Evolutionary conservation across 2,329 filamentous ascomycete genomes (phyloP).

Genomic region (Mariannaea sp.): DNA sequence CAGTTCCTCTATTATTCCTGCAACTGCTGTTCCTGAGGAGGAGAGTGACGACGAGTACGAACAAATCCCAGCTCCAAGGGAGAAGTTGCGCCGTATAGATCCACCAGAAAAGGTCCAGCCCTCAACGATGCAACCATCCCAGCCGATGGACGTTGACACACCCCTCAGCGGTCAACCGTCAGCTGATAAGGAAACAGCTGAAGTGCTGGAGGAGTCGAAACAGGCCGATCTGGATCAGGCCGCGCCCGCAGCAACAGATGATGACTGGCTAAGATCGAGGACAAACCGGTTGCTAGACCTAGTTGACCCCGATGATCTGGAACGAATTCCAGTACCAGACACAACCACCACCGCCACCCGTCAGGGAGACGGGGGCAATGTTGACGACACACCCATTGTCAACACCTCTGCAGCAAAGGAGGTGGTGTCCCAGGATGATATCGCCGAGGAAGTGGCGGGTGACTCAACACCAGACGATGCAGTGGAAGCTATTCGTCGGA

Average conservation of each 20-base stretch:
- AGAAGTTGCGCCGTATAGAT: slow-evolving; percentile 49
- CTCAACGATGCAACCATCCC: slow-evolving; percentile 24
- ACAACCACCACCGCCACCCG: slow-evolving; percentile 19
- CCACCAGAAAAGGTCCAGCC: slow-evolving; percentile 32
- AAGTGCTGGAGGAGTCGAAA: slow-evolving; percentile 32
- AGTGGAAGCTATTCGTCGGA: slow-evolving; percentile 63
- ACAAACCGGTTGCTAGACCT: slow-evolving; percentile 87
- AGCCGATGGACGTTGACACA: slow-evolving; percentile 27
- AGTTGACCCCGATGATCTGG: slow-evolving; percentile 71
- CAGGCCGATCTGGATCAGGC: slow-evolving; percentile 31
- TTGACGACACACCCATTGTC: slow-evolving; percentile 22
- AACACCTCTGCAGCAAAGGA: slow-evolving; percentile 23
- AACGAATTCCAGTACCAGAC: slow-evolving; percentile 30
- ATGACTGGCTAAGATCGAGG: slow-evolving; percentile 88
- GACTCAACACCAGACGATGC: slow-evolving; percentile 37
- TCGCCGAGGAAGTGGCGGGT: slow-evolving; percentile 34
- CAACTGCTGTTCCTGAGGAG: slow-evolving; percentile 52
- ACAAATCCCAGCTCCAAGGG: slow-evolving; percentile 59
- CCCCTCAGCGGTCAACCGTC: slow-evolving; percentile 15
- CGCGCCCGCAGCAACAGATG: slow-evolving; percentile 65
- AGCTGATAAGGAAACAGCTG: slow-evolving; percentile 27
- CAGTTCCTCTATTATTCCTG: slow-evolving; percentile 27
- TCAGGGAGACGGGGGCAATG: slow-evolving; percentile 25
- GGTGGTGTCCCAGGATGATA: slow-evolving; percentile 31
- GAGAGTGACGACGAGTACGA: slow-evolving; percentile 81